phyloP scores from a whole-genome alignment of 140 eudicot species.

The Cichorium intybus region DNA sequence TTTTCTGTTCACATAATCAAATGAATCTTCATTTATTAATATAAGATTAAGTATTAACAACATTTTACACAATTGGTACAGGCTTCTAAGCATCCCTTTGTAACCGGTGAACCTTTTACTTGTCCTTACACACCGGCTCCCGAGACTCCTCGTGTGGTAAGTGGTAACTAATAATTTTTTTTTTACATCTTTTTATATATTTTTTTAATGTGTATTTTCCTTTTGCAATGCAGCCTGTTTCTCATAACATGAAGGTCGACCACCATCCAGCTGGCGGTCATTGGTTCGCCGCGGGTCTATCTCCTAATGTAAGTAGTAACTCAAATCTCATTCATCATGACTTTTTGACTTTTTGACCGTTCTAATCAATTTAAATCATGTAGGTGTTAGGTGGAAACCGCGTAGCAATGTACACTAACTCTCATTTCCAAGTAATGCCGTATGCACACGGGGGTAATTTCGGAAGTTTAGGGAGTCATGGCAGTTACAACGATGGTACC shows the following conservation, averaged over 20 bases:
- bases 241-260: constrained; percentile 81
- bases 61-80: constrained; percentile 23
- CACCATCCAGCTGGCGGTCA: constrained; percentile 99
- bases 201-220: background rate
- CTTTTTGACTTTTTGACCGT: background rate
- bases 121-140: constrained; percentile 84
- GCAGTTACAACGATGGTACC: constrained; percentile 73
- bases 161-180: constrained; percentile 50
- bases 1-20: background rate
- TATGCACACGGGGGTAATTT: constrained; percentile 74
- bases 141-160: constrained; percentile 95
- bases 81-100: constrained; percentile 99
- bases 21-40: background rate
- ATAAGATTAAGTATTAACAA: background rate
- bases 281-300: constrained; percentile 98
- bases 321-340: background rate
- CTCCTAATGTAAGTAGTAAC: constrained; percentile 76
- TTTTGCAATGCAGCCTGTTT: constrained; percentile 60
- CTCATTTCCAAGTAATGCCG: constrained; percentile 67
- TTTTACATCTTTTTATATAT: background rate
- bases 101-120: constrained; percentile 97
- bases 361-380: constrained; percentile 12
- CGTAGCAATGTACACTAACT: constrained; percentile 52
- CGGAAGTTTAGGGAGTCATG: constrained; percentile 98
- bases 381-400: constrained; percentile 78